phyloP scores from a whole-genome alignment of 768 basidiomycete species.

The Leccinum ochraceum region DNA sequence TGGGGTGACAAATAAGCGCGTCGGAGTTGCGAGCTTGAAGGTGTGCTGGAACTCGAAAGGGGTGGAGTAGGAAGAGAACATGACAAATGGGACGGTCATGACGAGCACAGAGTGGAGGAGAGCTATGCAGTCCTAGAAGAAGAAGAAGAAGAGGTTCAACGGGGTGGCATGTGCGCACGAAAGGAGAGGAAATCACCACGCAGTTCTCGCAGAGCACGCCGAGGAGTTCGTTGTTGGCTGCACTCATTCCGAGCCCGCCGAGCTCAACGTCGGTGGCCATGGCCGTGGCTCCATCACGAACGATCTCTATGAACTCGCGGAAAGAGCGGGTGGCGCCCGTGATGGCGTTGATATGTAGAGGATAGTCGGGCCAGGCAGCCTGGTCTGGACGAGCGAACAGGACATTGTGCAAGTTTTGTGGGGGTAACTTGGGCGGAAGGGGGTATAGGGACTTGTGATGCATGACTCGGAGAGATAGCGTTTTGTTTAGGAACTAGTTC shows the following conservation, averaged over 20 bases:
- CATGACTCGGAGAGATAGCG: slow-evolving; percentile 24
- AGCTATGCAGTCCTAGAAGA: slow-evolving; percentile 52
- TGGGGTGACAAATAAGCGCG: slow-evolving; percentile 55
- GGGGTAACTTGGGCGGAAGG: slow-evolving; percentile 47
- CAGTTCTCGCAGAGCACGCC: slow-evolving; percentile 74
- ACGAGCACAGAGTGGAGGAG: slow-evolving; percentile 51
- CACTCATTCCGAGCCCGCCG: slow-evolving; percentile 58
- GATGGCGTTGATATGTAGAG: slow-evolving; percentile 54
- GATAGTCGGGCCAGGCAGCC: slow-evolving; percentile 54
- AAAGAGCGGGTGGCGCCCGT: slow-evolving; percentile 49
- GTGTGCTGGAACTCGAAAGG: slow-evolving; percentile 55
- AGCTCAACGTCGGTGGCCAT: slow-evolving; percentile 45
- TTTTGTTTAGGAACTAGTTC: too few relatives aligned
- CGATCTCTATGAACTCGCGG: slow-evolving; percentile 49
- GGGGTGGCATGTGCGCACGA: not conserved
- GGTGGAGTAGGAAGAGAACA: slow-evolving; percentile 57
- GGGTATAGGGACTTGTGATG: slow-evolving; percentile 58
- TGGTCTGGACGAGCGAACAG: slow-evolving; percentile 58
- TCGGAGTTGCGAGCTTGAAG: slow-evolving; percentile 47
- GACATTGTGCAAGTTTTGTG: slow-evolving; percentile 55
- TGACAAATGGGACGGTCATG: slow-evolving; percentile 51
- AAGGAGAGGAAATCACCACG: slow-evolving; percentile 40
- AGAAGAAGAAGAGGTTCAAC: not conserved
- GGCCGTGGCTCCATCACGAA: slow-evolving; percentile 58
- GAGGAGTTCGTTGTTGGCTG: slow-evolving; percentile 54